A percentile compares a stretch with the other conserved stretches of the same genome.
phyloP scores from a whole-genome alignment of 495 filamentous ascomycete genomes.

The Geopyxis carbonaria region DNA sequence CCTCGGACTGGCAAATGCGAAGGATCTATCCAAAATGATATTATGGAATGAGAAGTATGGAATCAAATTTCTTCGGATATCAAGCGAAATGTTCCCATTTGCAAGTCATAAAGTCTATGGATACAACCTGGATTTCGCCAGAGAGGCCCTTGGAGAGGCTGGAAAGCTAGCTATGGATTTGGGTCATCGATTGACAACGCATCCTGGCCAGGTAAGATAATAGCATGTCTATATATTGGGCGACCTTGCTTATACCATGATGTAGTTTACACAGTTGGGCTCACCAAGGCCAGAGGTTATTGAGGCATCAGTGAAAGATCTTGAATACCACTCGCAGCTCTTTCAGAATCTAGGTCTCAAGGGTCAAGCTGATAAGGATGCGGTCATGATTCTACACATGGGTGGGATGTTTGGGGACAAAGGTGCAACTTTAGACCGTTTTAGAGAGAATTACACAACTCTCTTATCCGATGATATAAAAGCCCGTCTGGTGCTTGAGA shows the following conservation, averaged over 20 bases:
- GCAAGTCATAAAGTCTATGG: constrained; percentile 76
- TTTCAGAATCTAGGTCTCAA: constrained; percentile 61
- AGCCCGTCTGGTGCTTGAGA: constrained; percentile 73
- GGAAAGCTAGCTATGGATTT: constrained; percentile 64
- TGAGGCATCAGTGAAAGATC: constrained; percentile 55
- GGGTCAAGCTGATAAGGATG: constrained; percentile 65
- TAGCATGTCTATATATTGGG: constrained; percentile 5
- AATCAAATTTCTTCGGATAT: constrained; percentile 84
- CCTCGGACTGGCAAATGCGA: constrained; percentile 64
- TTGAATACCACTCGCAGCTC: constrained; percentile 82
- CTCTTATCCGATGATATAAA: constrained; percentile 51
- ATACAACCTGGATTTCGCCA: constrained; percentile 76
- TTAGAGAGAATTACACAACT: constrained; percentile 55
- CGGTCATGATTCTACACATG: constrained; percentile 91
- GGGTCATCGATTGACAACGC: constrained; percentile 73
- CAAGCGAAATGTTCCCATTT: constrained; percentile 94
- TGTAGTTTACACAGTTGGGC: constrained; percentile 84
- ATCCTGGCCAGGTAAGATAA: constrained; percentile 80
- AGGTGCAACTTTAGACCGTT: constrained; percentile 59
- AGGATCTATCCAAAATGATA: constrained; percentile 69
- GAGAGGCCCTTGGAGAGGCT: constrained; percentile 54
- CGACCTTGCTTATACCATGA: too few relatives aligned
- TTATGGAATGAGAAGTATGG: constrained; percentile 86
- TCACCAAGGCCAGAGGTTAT: constrained; percentile 62
- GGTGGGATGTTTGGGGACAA: constrained; percentile 87